Evolutionary conservation across 78 protist species (phyloP), one percentile per base, ranked within the genome.

Genomic region (Speleostelium caveatum): DNA sequence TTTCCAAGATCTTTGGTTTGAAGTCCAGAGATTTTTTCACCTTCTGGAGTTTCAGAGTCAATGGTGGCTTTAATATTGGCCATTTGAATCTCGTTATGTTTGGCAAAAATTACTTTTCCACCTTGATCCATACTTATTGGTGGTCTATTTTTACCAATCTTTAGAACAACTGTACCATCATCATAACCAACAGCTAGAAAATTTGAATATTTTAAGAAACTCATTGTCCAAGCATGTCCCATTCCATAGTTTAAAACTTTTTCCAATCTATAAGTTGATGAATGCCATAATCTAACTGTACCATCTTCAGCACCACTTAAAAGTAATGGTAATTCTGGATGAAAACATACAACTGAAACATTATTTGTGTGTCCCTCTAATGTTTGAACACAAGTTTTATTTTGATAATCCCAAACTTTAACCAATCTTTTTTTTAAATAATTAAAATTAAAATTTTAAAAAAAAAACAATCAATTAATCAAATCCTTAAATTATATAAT

Each of bases 381-480:
- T 17, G 99, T 98, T 58, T 94, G 97, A 26, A 99, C 97, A 62
- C 99, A 97, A 5, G 98, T 62, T 67, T 98, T 97, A 41, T 66
- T 94, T 72, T 98, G 99, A 93, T 97, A 98, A 66, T 99, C 99
- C 99, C 99, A 99, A 45, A 99, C 86, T 67, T 95, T 93, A 10
- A 95, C 97, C 22, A 55, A 35, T 53, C 71, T 76, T 21, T 71
- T 62, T 4, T 71, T 62, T 19, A 62, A 59, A 71, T 62, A n/a
- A n/a, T n/a, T n/a, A n/a, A n/a, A 19, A n/a, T 14, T 24, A 59
- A 45, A 16, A 26, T 6, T 55, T 45, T 21, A 72, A 62, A 35
- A 22, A 49, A 76, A 3, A 22, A 60, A 49, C 35, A 32, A 30
- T 19, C 17, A 86, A 5, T 22, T 39, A 5, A 78, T 36, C 26